Conservation (phyloP, 176 grass and related monocot species). For the Triticum aestivum region IWGSC_CS_RefSeq_v2.1 NC_057806.1:566635405-566635904, state of each 20-base stretch:
- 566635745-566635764: too few species aligned
- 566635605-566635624: not conserved
- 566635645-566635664: not conserved
- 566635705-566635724: not conserved
- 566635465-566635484: not conserved
- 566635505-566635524: not conserved
- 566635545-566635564: not conserved
- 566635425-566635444: not conserved
- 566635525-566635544: not conserved
- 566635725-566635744: too few species aligned
- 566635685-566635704: not conserved
- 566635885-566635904: too few species aligned
- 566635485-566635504: not conserved
- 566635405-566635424: not conserved
- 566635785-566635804: too few species aligned
- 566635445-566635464: constrained; percentile 18
- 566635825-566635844: too few species aligned
- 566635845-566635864: too few species aligned
- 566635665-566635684: not conserved
- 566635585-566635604: constrained; percentile 10
- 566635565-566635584: not conserved
- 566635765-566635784: too few species aligned
- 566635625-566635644: not conserved
- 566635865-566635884: too few species aligned
- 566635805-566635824: too few species aligned